Conservation (phyloP, 257 asterid genomes). For the Rubia yunnanensis region DNA sequence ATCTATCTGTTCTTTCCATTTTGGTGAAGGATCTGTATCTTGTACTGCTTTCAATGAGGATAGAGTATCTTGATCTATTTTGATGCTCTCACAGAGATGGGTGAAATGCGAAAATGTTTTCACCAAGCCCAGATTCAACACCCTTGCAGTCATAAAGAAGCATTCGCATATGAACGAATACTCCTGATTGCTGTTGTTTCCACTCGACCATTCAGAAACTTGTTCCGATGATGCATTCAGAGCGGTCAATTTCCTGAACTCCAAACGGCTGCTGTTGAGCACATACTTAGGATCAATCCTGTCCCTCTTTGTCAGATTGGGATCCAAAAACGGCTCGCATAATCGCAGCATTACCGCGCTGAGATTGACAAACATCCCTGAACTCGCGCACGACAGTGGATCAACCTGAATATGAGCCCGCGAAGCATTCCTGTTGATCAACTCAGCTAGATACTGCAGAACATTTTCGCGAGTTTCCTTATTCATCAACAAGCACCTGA, state of each 20-base stretch:
- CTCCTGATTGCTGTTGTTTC: constrained; percentile 41
- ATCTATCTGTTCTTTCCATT: constrained; percentile 62
- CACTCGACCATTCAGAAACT: constrained; percentile 66
- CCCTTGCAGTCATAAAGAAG: constrained; percentile 98
- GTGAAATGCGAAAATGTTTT: constrained; percentile 86
- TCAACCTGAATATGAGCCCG: constrained; percentile 94
- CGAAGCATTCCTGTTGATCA: constrained; percentile 84
- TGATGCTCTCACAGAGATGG: constrained; percentile 78
- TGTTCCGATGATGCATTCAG: constrained; percentile 94
- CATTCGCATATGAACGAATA: constrained; percentile 88
- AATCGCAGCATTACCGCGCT: constrained; percentile 89
- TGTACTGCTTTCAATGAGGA: constrained; percentile 66
- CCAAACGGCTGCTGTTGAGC: constrained; percentile 51
- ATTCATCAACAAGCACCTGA: constrained; percentile 67
- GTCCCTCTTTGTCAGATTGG: constrained; percentile 68
- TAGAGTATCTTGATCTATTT: constrained; percentile 63
- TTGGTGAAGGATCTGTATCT: constrained; percentile 57
- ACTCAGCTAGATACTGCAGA: constrained; percentile 70
- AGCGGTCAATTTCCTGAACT: constrained; percentile 83
- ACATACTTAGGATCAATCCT: constrained; percentile 84
- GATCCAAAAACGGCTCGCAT: constrained; percentile 86
- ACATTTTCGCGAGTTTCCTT: constrained; percentile 68
- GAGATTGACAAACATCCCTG: constrained; percentile 93
- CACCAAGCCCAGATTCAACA: constrained; percentile 79
- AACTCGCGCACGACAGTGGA: constrained; percentile 84